These are phyloP conservation scores for Cyathus striatus DNA, from an alignment of 768 basidiomycete species.

Conservation along the genomic window DNA sequence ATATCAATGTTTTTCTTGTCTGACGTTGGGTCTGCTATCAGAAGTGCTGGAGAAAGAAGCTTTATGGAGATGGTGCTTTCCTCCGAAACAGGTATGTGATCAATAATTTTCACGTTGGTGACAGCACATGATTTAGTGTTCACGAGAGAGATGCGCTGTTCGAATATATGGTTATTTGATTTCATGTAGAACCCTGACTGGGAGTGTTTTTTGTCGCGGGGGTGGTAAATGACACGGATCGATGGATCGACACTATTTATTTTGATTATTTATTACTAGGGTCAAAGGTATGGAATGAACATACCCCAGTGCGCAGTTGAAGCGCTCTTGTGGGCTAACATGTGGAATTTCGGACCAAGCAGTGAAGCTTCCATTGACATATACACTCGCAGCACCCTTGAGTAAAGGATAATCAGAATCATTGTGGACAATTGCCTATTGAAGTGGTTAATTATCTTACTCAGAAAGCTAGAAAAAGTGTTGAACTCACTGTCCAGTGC, in stretches of 20 bases:
- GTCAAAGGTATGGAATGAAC: slow-evolving; percentile 3
- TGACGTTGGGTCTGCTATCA: too few relatives aligned
- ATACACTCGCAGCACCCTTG: slow-evolving; percentile 37
- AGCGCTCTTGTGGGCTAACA: too few relatives aligned
- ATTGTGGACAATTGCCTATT: slow-evolving; percentile 44
- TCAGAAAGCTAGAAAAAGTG: neutral
- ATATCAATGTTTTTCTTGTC: too few relatives aligned
- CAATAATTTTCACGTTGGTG: slow-evolving; percentile 29
- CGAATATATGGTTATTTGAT: slow-evolving; percentile 22
- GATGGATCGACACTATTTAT: slow-evolving; percentile 31
- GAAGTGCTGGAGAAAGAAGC: slow-evolving; percentile 24
- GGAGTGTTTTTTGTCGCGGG: slow-evolving; percentile 24
- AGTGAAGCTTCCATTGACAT: slow-evolving; percentile 47
- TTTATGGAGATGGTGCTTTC: slow-evolving; percentile 34
- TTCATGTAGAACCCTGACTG: slow-evolving; percentile 30
- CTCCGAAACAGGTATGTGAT: slow-evolving; percentile 35
- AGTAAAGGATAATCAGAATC: slow-evolving; percentile 43
- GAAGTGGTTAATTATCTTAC: neutral
- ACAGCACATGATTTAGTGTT: slow-evolving; percentile 32
- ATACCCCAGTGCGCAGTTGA: slow-evolving; percentile 35
- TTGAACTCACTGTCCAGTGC: slow-evolving; percentile 18
- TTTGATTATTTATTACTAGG: too few relatives aligned
- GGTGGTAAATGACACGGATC: slow-evolving; percentile 35
- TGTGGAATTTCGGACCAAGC: slow-evolving; percentile 29
- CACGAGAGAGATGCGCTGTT: slow-evolving; percentile 32